Evolutionary conservation across 1,139 yeast species (phyloP).

Genomic region (Taphrina flavorubra): DNA sequence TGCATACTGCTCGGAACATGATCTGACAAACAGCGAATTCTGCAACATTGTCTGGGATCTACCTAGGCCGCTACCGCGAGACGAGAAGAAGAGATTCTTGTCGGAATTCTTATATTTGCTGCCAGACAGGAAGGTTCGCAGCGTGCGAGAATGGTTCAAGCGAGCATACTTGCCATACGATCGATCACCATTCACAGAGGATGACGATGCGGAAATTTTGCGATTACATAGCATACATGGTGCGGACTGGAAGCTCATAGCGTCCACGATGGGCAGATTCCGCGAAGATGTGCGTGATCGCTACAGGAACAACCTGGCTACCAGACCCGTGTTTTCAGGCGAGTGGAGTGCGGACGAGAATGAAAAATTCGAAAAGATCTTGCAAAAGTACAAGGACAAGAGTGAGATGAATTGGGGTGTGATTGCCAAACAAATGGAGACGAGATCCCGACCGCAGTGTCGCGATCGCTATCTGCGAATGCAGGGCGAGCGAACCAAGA

Average conservation of each 20-base stretch:
- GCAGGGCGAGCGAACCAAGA: constrained; percentile 13
- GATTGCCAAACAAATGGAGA: constrained; percentile 21
- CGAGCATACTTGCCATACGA: constrained; percentile 23
- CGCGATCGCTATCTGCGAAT: constrained; percentile 11
- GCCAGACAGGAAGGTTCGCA: constrained; percentile 16
- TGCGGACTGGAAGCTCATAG: constrained; percentile 33
- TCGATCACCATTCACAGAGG: constrained; percentile 21
- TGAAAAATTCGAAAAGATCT: constrained; percentile 1
- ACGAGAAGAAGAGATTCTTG: constrained; percentile 14
- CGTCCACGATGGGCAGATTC: constrained; percentile 10
- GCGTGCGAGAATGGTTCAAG: constrained; percentile 14
- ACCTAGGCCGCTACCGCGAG: constrained; percentile 2
- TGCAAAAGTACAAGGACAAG: not conserved
- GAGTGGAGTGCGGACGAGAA: constrained; percentile 23
- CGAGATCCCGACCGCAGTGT: constrained; percentile 21
- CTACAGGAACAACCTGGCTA: constrained; percentile 19
- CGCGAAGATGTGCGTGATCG: constrained; percentile 27
- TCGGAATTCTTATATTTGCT: constrained; percentile 18
- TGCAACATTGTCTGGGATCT: constrained; percentile 24
- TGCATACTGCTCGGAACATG: constrained; percentile 18
- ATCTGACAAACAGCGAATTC: constrained; percentile 14
- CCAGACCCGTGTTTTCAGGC: not conserved
- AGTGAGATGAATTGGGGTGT: constrained; percentile 19
- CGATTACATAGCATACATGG: constrained; percentile 14
- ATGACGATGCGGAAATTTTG: constrained; percentile 18